Evolutionary conservation across 164 flowering plant genomes (phyloP), one percentile per base, ranked within the genome.

Genomic region (Aristolochia contorta): DNA sequence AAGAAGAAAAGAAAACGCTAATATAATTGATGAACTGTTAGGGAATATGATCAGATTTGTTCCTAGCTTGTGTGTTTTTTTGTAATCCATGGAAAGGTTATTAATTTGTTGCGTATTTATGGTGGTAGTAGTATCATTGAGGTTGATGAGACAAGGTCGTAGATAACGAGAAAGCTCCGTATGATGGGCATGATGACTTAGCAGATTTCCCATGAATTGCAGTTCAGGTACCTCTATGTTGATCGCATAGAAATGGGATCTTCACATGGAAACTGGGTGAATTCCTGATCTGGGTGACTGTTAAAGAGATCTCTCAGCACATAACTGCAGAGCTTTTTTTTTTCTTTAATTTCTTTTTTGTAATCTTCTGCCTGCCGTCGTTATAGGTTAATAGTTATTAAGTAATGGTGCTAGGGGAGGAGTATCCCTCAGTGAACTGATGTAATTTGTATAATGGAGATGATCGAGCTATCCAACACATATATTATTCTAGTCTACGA

Each of bases 191-290:
- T 61, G 65, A 62, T 63, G 58, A 45, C 41, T 55, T 46, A 16
- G 15, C 25, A 13, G 55, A 22, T 56, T 54, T 47, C 52, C 47
- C 27, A 53, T 25, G 60, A 23, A 56, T 21, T 27, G 56, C 16
- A 48, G 22, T 20, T 46, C 52, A 45, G 57, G 33, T 19, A 21
- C 21, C 49, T 64, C 59, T 53, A 59, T 32, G 63, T 45, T 52
- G 63, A 66, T 66, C 64, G 2, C 48, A 24, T 20, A 61, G 30
- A n/a, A 33, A 19, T 20, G 15, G 30, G 61, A 55, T 55, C 54
- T 33, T 56, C 65, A 60, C 65, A 60, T 67, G 65, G 65, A 61
- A 59, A 49, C 60, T 56, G 60, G 46, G 32, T 30, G 30, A 27
- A 27, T 27, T 27, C 30, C 30, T 27, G 30, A 27, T 27, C 30